Evolutionary conservation across 345 rosid species (phyloP).

Genomic region (Aethionema arabicum): DNA sequence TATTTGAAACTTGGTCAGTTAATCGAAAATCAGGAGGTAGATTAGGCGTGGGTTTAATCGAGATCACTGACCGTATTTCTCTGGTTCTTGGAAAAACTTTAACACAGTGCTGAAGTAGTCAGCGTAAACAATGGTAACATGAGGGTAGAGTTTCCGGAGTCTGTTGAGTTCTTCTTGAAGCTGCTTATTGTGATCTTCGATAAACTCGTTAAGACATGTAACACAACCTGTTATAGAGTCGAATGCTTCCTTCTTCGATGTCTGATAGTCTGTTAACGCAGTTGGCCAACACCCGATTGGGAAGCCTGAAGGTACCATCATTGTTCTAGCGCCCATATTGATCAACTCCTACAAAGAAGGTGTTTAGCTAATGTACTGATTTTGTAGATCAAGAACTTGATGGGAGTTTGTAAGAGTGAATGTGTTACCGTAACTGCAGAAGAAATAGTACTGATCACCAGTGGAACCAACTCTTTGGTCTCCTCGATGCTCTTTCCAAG

Average conservation of each 20-base stretch:
- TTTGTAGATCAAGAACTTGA: neutral
- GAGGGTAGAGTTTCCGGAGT: slow-evolving; percentile 38
- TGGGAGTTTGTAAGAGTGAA: neutral
- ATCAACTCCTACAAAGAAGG: slow-evolving; percentile 40
- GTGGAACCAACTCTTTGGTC: slow-evolving; percentile 38
- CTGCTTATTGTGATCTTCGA: slow-evolving; percentile 39
- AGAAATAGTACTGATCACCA: slow-evolving; percentile 34
- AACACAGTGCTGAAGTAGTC: slow-evolving; percentile 42
- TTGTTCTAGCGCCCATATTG: slow-evolving; percentile 42
- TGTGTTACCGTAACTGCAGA: slow-evolving; percentile 38
- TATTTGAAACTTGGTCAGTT: neutral
- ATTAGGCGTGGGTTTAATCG: neutral
- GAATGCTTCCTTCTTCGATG: slow-evolving; percentile 32
- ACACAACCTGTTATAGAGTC: slow-evolving; percentile 46
- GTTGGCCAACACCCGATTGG: slow-evolving; percentile 45
- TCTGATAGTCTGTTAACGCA: slow-evolving; percentile 29
- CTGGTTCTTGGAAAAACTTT: slow-evolving; percentile 36
- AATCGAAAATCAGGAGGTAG: neutral
- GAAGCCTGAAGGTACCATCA: slow-evolving; percentile 47
- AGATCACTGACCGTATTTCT: slow-evolving; percentile 37
- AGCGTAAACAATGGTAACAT: slow-evolving; percentile 38
- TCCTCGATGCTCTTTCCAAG: slow-evolving; percentile 25
- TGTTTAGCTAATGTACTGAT: neutral
- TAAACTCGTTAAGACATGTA: slow-evolving; percentile 45
- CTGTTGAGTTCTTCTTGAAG: slow-evolving; percentile 37